A percentile compares a stretch with the other conserved stretches of the same genome.
phyloP scores from a whole-genome alignment of 208 protist genomes.

The Acanthamoeba castellanii region DNA sequence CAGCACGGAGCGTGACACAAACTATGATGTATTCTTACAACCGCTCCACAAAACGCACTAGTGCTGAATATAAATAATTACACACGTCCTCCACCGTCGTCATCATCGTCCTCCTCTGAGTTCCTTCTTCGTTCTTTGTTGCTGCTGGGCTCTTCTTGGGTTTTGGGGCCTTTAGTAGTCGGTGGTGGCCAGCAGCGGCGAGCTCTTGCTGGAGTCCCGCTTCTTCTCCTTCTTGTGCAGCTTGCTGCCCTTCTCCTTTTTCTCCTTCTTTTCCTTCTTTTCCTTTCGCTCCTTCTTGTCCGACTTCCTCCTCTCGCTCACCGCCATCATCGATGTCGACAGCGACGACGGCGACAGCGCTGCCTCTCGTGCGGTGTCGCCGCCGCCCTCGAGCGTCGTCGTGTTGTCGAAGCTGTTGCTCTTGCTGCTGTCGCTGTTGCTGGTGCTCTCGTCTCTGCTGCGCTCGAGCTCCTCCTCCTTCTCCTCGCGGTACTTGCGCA shows the following conservation, averaged over 20 bases:
- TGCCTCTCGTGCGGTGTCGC: background rate
- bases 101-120: background rate
- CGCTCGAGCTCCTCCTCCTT: slow-evolving; percentile 10
- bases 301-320: slow-evolving; percentile 5
- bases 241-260: background rate
- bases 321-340: background rate
- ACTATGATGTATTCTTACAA: too few relatives aligned
- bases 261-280: background rate
- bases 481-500: slow-evolving; percentile 22
- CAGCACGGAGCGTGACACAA: too few relatives aligned
- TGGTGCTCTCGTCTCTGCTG: background rate
- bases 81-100: too few relatives aligned
- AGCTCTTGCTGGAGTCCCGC: background rate
- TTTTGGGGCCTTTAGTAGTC: background rate
- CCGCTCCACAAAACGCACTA: too few relatives aligned
- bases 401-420: background rate
- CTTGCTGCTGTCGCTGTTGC: background rate
- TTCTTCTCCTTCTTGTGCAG: slow-evolving; percentile 46
- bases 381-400: background rate
- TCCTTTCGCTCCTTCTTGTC: background rate
- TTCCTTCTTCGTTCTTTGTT: background rate
- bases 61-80: too few relatives aligned
- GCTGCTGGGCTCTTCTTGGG: too few relatives aligned
- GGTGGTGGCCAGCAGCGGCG: background rate
- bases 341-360: background rate